Conservation (phyloP, 2,329 filamentous ascomycete genomes). For the Trichoderma pleuroti region DNA sequence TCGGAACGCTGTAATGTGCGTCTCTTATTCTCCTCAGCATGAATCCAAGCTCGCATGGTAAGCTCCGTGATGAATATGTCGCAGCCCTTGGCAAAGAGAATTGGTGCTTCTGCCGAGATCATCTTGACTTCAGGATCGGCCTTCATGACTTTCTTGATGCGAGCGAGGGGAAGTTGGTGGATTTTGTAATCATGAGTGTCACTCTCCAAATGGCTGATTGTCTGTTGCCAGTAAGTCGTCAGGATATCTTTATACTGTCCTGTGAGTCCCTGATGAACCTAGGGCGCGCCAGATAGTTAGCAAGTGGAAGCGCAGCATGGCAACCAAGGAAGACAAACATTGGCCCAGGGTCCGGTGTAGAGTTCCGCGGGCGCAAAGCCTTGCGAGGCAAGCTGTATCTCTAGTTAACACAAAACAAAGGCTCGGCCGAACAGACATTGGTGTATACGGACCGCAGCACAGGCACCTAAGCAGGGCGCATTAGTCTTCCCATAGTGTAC, state of each 20-base stretch:
- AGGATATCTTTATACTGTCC: constrained; percentile 95
- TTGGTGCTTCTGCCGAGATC: constrained; percentile 97
- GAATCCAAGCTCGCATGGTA: constrained; percentile 99
- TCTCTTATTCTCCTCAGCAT: constrained; percentile 97
- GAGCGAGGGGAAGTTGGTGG: constrained; percentile 91
- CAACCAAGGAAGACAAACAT: constrained; percentile 55
- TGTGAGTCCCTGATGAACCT: constrained; percentile 93
- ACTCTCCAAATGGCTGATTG: constrained; percentile 89
- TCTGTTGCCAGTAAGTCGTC: constrained; percentile 99
- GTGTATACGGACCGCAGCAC: constrained; percentile 39
- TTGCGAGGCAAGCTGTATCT: constrained; percentile 71
- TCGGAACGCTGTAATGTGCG: constrained; percentile 92
- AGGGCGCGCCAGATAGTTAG: constrained; percentile 4
- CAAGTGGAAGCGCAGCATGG: neutral
- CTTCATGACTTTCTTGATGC: constrained; percentile 99
- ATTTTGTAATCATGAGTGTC: constrained; percentile 98
- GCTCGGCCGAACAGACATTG: neutral
- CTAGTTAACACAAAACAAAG: constrained; percentile 26
- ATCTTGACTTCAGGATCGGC: constrained; percentile 99
- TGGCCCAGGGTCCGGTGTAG: constrained; percentile 92
- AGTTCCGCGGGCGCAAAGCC: constrained; percentile 90
- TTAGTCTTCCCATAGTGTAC: constrained; percentile 18
- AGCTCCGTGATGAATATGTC: constrained; percentile 99
- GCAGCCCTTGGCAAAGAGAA: constrained; percentile 96
- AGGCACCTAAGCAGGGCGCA: constrained; percentile 40